A percentile compares a stretch with the other conserved stretches of the same genome.
These are phyloP conservation scores for Fusarium sp. DNA, from an alignment of 2,329 filamentous ascomycete species.

Conservation along the genomic window DNA sequence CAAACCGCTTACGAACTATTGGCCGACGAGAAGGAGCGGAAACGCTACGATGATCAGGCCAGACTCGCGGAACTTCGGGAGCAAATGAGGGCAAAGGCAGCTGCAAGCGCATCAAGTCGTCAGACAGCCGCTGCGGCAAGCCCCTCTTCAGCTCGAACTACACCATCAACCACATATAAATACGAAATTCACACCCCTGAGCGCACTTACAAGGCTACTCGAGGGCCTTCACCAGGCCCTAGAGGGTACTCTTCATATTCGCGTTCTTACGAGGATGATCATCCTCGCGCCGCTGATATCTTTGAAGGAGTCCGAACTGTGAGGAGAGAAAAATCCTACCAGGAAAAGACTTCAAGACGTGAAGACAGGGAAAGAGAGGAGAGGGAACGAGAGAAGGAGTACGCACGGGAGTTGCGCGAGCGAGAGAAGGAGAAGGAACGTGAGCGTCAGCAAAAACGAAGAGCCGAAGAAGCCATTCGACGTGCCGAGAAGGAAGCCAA, in stretches of 20 bases:
- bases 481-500: slow-evolving; percentile 48
- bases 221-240: slow-evolving; percentile 45
- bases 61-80: slow-evolving; percentile 74
- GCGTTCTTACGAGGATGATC: slow-evolving; percentile 61
- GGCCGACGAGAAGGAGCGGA: slow-evolving; percentile 77
- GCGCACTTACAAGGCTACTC: slow-evolving; percentile 55
- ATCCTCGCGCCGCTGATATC: slow-evolving; percentile 51
- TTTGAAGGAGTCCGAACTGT: slow-evolving; percentile 60
- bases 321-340: slow-evolving; percentile 61
- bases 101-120: slow-evolving; percentile 26
- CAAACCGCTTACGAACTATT: slow-evolving; percentile 94
- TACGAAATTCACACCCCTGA: slow-evolving; percentile 65
- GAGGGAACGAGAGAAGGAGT: slow-evolving; percentile 45
- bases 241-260: slow-evolving; percentile 52
- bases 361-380: slow-evolving; percentile 54
- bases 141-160: slow-evolving; percentile 46
- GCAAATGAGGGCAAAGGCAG: slow-evolving; percentile 57
- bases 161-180: slow-evolving; percentile 51
- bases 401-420: slow-evolving; percentile 38
- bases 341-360: slow-evolving; percentile 58
- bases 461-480: slow-evolving; percentile 32
- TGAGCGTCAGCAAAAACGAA: slow-evolving; percentile 25
- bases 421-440: slow-evolving; percentile 46
- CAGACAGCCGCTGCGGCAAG: slow-evolving; percentile 15
- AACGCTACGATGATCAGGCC: slow-evolving; percentile 82